phyloP scores from a whole-genome alignment of 495 filamentous ascomycete genomes.

The Cladorrhinum samala region DNA sequence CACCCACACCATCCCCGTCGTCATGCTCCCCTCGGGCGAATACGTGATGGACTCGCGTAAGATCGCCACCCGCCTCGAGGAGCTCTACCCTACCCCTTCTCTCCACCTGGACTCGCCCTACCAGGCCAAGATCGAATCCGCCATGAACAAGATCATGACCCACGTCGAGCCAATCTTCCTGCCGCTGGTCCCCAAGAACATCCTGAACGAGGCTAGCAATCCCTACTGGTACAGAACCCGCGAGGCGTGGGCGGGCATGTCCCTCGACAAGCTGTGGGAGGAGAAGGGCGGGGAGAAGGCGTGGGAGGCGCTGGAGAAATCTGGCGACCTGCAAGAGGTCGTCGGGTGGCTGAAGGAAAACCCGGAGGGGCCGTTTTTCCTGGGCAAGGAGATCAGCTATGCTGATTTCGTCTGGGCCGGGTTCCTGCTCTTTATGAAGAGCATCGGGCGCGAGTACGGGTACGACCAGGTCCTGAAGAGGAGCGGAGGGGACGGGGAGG shows the following conservation, averaged over 20 bases:
- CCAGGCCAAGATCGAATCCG: conserved; percentile 25
- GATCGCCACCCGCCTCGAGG: conserved; percentile 51
- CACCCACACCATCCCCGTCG: conserved; percentile 50
- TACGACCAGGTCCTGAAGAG: conserved; percentile 28
- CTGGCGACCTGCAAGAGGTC: conserved; percentile 26
- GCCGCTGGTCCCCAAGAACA: conserved; percentile 25
- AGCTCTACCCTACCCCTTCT: conserved; percentile 45
- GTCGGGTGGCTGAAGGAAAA: conserved; percentile 45
- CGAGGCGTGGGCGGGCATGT: conserved; percentile 33
- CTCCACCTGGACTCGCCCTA: conserved; percentile 46
- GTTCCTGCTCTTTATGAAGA: conserved; percentile 28
- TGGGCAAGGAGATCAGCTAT: conserved; percentile 31
- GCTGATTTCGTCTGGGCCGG: conserved; percentile 40
- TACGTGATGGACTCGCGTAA: conserved; percentile 51
- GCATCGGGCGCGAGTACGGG: conserved; percentile 25
- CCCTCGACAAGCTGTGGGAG: conserved; percentile 34
- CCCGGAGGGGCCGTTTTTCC: conserved; percentile 43
- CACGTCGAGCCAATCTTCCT: conserved; percentile 26
- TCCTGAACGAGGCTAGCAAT: conserved; percentile 36
- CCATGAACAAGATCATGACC: conserved; percentile 11
- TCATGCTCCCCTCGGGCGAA: conserved; percentile 44
- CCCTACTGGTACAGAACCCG: conserved; percentile 45
- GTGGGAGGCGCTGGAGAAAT: conserved; percentile 33
- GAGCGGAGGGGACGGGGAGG: conserved; percentile 28
- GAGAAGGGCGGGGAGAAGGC: conserved; percentile 30